Evolutionary conservation across 805 yeast genomes (phyloP).

Genomic region (Candida endomychidarum): DNA sequence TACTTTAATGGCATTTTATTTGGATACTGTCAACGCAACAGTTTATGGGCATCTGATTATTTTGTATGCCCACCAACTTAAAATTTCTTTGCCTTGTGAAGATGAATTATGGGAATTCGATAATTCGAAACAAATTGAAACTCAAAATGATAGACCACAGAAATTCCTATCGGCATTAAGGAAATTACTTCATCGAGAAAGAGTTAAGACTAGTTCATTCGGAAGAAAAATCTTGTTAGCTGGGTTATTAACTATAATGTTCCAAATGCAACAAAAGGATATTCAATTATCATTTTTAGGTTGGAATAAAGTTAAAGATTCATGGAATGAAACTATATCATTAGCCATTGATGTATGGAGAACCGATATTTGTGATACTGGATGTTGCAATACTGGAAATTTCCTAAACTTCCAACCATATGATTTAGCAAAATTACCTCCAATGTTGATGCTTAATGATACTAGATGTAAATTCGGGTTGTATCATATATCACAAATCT

Average conservation of each 20-base stretch:
- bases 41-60: slow-evolving; percentile 31
- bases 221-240: slow-evolving; percentile 24
- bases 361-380: slow-evolving; percentile 21
- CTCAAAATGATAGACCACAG: slow-evolving; percentile 20
- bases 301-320: slow-evolving; percentile 24
- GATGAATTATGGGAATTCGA: slow-evolving; percentile 30
- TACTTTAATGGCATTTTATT: slow-evolving; percentile 33
- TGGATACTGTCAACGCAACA: slow-evolving; percentile 37
- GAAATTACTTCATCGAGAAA: slow-evolving; percentile 21
- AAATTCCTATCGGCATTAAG: slow-evolving; percentile 25
- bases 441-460: slow-evolving; percentile 22
- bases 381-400: slow-evolving; percentile 18
- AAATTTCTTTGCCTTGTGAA: slow-evolving; percentile 29
- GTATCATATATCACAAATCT: slow-evolving; percentile 29
- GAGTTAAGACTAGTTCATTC: slow-evolving; percentile 22
- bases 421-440: slow-evolving; percentile 16
- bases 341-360: slow-evolving; percentile 32
- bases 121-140: slow-evolving; percentile 13
- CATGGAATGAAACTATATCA: slow-evolving; percentile 28
- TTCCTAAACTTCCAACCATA: slow-evolving; percentile 10
- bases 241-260: slow-evolving; percentile 24
- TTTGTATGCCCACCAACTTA: slow-evolving; percentile 28
- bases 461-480: slow-evolving; percentile 25
- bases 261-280: slow-evolving; percentile 28
- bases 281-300: slow-evolving; percentile 24